Evolutionary conservation across 2,329 filamentous ascomycete genomes (phyloP).

Genomic region (Aspergillus sp.): DNA sequence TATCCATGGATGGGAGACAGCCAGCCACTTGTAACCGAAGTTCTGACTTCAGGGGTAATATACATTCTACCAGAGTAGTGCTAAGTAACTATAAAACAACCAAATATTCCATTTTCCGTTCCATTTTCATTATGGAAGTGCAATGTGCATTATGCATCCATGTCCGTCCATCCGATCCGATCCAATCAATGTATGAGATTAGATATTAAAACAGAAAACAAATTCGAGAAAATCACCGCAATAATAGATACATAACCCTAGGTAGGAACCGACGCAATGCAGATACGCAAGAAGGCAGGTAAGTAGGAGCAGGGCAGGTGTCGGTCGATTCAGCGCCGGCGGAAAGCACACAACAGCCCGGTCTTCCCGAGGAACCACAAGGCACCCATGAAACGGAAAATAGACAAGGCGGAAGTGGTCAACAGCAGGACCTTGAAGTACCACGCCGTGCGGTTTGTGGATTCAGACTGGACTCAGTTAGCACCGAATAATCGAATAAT

Average conservation of each 20-base stretch:
- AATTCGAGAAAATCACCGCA: background rate
- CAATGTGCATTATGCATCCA: background rate
- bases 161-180: too few relatives aligned
- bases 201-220: background rate
- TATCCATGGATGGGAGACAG: too few relatives aligned
- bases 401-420: conserved; percentile 77
- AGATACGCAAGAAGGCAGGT: background rate
- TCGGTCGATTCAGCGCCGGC: conserved; percentile 59
- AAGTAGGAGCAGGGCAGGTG: too few relatives aligned
- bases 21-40: too few relatives aligned
- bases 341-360: conserved; percentile 79
- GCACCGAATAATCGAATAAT: too few relatives aligned
- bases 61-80: background rate
- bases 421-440: conserved; percentile 95
- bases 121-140: background rate
- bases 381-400: conserved; percentile 92
- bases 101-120: background rate
- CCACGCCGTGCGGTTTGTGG: conserved; percentile 72
- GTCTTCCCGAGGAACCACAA: background rate
- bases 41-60: too few relatives aligned
- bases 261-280: background rate
- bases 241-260: background rate
- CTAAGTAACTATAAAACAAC: background rate
- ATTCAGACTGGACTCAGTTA: conserved; percentile 52
- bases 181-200: background rate